Evolutionary conservation across 2,329 filamentous ascomycete species (phyloP), one percentile per base, ranked within the genome.

Genomic region (Claviceps sp.): DNA sequence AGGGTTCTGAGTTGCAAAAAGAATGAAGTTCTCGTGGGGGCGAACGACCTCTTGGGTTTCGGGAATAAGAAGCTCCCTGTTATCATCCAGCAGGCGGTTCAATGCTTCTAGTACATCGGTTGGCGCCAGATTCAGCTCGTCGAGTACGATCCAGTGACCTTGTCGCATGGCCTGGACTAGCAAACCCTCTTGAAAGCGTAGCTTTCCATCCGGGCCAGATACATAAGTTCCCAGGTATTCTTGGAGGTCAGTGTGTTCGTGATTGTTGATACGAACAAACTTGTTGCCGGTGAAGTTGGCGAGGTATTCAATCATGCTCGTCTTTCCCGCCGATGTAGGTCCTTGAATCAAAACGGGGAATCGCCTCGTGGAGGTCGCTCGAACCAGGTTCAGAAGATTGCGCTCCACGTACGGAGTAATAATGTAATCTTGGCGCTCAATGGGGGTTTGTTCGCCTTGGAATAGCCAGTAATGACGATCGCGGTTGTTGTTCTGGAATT

Each of bases 211-310:
- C 0, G 82, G 70, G 24, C 84, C 86, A 2, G 93, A 96, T 1
- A 95, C 75, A 59, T 98, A 99, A 0, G 89, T 95, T 18, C 93
- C 93, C 5, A 99, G 72, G 62, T 99, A 99, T 64, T 99, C 94
- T 67, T 98, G 93, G 40, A 99, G 73, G 66, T 99, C 93, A 0
- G 93, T 98, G 63, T 98, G 93, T 64, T 99, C 94, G 67, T 99
- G 93, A 60, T 99, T 99, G 70, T 99, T 99, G 73, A 99, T 98
- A 55, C 93, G 82, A 44, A 98, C 89, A 63, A 97, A 98, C 62
- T 87, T 93, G 65, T 99, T 95, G 3, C 94, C 93, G 34, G 89
- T 97, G 52, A 87, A 85, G 62, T 95, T 93, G n/a, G 94, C 91
- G 40, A 99, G 77, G 64, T 95, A 96, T 67, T 97, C 91, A 43